A percentile compares a stretch with the other conserved stretches of the same genome.
These are phyloP conservation scores for Acacia crassicarpa DNA, from an alignment of 306 rosid species.

Conservation along the genomic window DNA sequence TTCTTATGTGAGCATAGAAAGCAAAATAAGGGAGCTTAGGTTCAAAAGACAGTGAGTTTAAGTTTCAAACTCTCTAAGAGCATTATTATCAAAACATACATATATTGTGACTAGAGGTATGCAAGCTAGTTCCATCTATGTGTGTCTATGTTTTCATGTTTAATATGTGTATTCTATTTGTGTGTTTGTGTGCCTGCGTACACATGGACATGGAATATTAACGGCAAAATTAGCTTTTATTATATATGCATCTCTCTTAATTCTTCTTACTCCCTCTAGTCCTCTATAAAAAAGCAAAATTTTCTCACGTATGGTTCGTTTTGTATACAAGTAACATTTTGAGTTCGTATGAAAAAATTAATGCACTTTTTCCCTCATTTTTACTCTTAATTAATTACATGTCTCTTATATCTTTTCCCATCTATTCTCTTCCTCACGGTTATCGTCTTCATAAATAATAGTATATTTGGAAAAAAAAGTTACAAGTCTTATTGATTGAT, in stretches of 20 bases:
- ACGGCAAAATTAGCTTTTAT: not conserved
- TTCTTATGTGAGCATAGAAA: not conserved
- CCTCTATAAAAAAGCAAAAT: no score
- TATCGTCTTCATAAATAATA: no score
- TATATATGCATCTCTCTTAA: not conserved
- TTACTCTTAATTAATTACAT: no score
- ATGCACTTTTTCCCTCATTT: no score
- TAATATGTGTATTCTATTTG: not conserved
- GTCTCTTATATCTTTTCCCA: no score
- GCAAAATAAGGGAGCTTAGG: not conserved
- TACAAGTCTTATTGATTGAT: no score
- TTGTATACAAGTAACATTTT: no score
- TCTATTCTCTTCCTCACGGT: no score
- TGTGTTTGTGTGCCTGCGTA: not conserved
- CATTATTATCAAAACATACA: slow-evolving; percentile 3
- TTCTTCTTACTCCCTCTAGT: not conserved
- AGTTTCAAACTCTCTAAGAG: not conserved
- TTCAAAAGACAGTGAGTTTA: not conserved
- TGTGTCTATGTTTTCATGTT: not conserved
- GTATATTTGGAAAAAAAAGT: no score
- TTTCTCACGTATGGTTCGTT: no score
- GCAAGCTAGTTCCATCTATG: not conserved
- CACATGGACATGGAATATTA: not conserved
- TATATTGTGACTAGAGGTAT: slow-evolving; percentile 24
- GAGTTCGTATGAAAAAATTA: no score